Conservation (phyloP, 2,329 filamentous ascomycete genomes). For the Botrytis galanthina region DNA sequence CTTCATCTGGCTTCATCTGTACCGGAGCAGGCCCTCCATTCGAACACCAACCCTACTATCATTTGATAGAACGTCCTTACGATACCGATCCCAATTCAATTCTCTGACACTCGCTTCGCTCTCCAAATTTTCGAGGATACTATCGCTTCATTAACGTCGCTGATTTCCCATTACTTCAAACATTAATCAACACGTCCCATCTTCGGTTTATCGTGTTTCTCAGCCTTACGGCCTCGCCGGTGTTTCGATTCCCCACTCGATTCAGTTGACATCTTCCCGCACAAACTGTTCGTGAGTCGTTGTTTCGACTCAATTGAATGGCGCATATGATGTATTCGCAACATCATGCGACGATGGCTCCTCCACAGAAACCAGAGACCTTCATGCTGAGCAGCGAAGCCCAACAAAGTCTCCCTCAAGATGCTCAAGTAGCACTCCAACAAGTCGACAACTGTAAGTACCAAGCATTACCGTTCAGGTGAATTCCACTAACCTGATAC, state of each 20-base stretch:
- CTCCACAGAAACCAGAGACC: conserved; percentile 94
- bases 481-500: conserved; percentile 25
- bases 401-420: conserved; percentile 91
- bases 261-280: conserved; percentile 28
- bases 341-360: conserved; percentile 82
- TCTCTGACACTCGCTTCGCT: conserved; percentile 35
- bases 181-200: conserved; percentile 23
- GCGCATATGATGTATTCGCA: conserved; percentile 64
- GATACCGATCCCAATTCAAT: conserved; percentile 15
- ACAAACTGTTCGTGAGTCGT: conserved; percentile 23
- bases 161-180: conserved; percentile 23
- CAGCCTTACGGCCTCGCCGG: conserved; percentile 29
- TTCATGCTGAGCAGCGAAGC: conserved; percentile 98
- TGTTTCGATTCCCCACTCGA: conserved; percentile 34
- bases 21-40: conserved; percentile 39
- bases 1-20: conserved; percentile 37
- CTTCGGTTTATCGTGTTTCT: conserved; percentile 23
- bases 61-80: conserved; percentile 24
- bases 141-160: conserved; percentile 37
- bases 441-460: conserved; percentile 94
- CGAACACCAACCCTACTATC: conserved; percentile 21
- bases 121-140: conserved; percentile 25
- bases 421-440: conserved; percentile 94
- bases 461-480: conserved; percentile 7
- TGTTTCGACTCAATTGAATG: conserved; percentile 38